Percentiles rank a stretch among this genome's conserved stretches.
Conservation (phyloP, 768 basidiomycete genomes). For the Pluteus cervinus region DNA sequence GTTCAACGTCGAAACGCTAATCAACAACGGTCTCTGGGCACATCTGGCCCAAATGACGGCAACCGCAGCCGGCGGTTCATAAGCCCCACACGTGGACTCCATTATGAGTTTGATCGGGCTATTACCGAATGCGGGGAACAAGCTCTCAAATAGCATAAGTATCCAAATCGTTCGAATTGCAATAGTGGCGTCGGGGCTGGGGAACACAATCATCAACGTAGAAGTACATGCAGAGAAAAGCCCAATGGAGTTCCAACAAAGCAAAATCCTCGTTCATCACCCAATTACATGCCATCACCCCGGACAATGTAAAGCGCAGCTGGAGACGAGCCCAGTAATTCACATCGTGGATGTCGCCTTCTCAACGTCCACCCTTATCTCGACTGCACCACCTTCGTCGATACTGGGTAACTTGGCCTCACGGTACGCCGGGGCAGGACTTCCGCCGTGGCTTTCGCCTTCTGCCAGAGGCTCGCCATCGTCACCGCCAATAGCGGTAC, state of each 20-base stretch:
- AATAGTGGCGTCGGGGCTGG: conserved; percentile 5
- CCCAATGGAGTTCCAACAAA: conserved; percentile 7
- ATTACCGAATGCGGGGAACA: too few relatives aligned
- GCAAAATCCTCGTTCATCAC: conserved; percentile 7
- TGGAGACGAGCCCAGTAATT: conserved; percentile 7
- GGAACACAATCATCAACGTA: neutral
- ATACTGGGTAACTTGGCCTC: conserved; percentile 36
- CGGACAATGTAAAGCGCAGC: conserved; percentile 1
- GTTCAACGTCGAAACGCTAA: too few relatives aligned
- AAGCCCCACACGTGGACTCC: too few relatives aligned
- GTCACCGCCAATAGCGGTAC: conserved; percentile 45
- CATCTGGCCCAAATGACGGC: too few relatives aligned
- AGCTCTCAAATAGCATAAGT: too few relatives aligned
- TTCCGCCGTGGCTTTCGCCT: conserved; percentile 31
- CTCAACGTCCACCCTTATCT: conserved; percentile 59
- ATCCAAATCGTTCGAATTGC: too few relatives aligned
- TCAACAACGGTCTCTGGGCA: too few relatives aligned
- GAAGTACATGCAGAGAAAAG: too few relatives aligned
- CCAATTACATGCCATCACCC: conserved; percentile 7
- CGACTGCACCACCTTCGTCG: conserved; percentile 26
- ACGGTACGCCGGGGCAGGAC: conserved; percentile 52
- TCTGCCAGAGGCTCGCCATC: conserved; percentile 47
- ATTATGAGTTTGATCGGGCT: too few relatives aligned
- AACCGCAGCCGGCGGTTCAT: too few relatives aligned
- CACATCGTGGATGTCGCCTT: conserved; percentile 49